phyloP scores from a whole-genome alignment of 495 filamentous ascomycete species.

The Lindgomyces ingoldianus region DNA sequence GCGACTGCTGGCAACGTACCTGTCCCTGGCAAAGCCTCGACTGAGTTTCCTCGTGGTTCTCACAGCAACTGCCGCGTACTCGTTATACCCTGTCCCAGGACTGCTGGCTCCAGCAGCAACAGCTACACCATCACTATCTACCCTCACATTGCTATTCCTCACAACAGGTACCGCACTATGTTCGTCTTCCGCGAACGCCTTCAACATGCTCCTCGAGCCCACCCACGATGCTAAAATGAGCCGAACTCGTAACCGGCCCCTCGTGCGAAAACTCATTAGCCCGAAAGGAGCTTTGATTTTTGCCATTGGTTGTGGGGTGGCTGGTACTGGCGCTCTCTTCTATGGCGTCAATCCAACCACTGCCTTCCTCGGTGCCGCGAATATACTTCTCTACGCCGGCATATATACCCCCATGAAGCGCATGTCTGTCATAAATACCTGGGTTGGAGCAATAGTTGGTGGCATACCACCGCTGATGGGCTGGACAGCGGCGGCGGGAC shows the following conservation, averaged over 20 bases:
- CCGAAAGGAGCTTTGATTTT: constrained; percentile 77
- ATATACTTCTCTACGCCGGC: constrained; percentile 87
- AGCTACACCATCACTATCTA: constrained; percentile 77
- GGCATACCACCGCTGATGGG: constrained; percentile 97
- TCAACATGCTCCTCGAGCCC: constrained; percentile 97
- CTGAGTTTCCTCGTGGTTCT: constrained; percentile 89
- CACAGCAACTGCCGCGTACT: constrained; percentile 87
- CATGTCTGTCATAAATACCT: constrained; percentile 85
- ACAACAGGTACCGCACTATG: constrained; percentile 85
- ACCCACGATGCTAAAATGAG: constrained; percentile 89
- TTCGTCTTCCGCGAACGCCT: constrained; percentile 81
- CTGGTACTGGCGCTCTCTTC: constrained; percentile 72
- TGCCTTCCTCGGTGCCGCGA: constrained; percentile 77
- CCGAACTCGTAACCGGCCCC: constrained; percentile 82
- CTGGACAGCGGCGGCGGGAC: constrained; percentile 90
- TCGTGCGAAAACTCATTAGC: constrained; percentile 80
- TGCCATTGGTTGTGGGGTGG: constrained; percentile 65
- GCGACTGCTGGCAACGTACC: constrained; percentile 76
- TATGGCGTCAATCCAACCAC: constrained; percentile 92
- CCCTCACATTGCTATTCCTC: constrained; percentile 88
- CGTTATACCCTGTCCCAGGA: constrained; percentile 83
- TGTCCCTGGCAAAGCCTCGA: constrained; percentile 92
- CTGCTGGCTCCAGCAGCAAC: constrained; percentile 70
- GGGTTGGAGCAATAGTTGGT: constrained; percentile 90
- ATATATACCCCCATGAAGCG: constrained; percentile 92